phyloP scores from a whole-genome alignment of 768 basidiomycete genomes.

The Serendipita indica region DNA sequence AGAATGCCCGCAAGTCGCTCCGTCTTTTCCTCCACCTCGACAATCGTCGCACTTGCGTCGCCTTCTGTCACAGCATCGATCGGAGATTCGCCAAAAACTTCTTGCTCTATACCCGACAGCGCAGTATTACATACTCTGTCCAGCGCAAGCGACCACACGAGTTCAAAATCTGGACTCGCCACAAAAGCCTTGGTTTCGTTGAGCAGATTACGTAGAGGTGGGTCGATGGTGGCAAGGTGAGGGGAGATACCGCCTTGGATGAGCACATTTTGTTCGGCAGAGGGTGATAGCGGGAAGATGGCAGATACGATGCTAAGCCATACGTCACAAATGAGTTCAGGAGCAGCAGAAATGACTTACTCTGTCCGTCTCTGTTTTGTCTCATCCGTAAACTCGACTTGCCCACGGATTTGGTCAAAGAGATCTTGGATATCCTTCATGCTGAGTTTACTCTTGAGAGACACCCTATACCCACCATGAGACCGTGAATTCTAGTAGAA shows the following conservation, averaged over 20 bases:
- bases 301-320: constrained; percentile 49
- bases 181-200: constrained; percentile 52
- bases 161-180: constrained; percentile 50
- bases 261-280: constrained; percentile 53
- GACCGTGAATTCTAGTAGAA: neutral
- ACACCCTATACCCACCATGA: constrained; percentile 40
- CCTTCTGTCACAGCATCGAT: constrained; percentile 14
- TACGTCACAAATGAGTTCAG: constrained; percentile 9
- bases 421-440: constrained; percentile 52
- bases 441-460: constrained; percentile 62
- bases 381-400: constrained; percentile 51
- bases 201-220: constrained; percentile 48
- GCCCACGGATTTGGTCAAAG: constrained; percentile 54
- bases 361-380: constrained; percentile 26
- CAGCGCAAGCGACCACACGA: constrained; percentile 57
- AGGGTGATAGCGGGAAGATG: constrained; percentile 58
- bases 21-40: constrained; percentile 26
- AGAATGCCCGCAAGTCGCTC: constrained; percentile 66
- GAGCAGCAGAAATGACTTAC: constrained; percentile 35
- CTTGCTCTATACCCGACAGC: constrained; percentile 44
- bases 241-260: constrained; percentile 42
- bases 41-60: constrained; percentile 15
- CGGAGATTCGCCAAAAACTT: constrained; percentile 46
- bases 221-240: constrained; percentile 21
- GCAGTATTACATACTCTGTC: constrained; percentile 53